phyloP scores from a whole-genome alignment of 345 rosid genomes.

The Heritiera fomes region DNA sequence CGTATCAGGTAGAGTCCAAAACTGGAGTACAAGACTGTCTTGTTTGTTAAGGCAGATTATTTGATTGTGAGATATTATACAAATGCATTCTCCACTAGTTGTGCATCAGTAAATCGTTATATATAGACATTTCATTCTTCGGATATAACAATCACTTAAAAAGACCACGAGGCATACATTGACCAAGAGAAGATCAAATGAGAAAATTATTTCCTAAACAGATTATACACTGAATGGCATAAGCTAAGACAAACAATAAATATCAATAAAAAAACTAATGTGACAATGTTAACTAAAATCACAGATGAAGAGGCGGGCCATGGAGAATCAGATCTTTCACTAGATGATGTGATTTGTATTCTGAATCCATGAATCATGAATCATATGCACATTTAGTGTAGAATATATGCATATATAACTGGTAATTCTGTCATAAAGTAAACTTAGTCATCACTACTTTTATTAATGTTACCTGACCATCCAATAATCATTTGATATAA shows the following conservation, averaged over 20 bases:
- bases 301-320: neutral
- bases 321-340: neutral
- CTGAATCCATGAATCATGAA: neutral
- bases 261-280: neutral
- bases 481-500: neutral
- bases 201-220: neutral
- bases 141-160: neutral
- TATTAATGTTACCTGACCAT: too few species aligned
- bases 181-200: neutral
- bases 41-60: slow-evolving; percentile 12
- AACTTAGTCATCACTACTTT: too few species aligned
- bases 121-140: neutral
- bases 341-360: neutral
- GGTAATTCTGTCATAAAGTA: neutral
- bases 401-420: neutral
- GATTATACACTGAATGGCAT: neutral
- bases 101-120: neutral
- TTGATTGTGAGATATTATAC: slow-evolving; percentile 13
- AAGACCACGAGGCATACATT: neutral
- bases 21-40: neutral
- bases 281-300: neutral
- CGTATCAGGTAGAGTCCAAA: neutral
- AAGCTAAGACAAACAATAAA: neutral
- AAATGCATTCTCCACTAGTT: slow-evolving; percentile 2
- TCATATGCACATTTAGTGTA: too few species aligned